Evolutionary conservation across 2,329 filamentous ascomycete genomes (phyloP), one percentile per base, ranked within the genome.

Genomic region (Cercospora canescens): DNA sequence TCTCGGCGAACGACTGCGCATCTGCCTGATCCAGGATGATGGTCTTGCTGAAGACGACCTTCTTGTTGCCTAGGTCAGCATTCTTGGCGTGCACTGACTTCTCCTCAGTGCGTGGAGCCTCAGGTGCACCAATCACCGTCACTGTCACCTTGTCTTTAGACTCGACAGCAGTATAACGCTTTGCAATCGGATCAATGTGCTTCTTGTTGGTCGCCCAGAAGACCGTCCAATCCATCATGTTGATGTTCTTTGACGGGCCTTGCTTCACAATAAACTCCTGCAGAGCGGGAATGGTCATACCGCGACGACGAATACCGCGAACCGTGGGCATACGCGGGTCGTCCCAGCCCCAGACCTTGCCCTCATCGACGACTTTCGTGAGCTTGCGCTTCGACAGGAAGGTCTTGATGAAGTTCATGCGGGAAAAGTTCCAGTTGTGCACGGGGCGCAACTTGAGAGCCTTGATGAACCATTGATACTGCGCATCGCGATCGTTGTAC

Each of bases 51-150:
- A 90, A 96, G 28, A 88, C 85, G 5, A 97, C 92, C 81, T 92
- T 91, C 86, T 97, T 97, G 73, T 83, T 89, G 67, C 94, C 94
- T 6, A 97, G 84, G 1, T 89, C 87, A 52, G 89, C 85, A 82
- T 97, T 96, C 86, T 98, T 98, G 75, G 88, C 89, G 80, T 97
- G 94, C 80, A 93, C 91, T 48, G 92, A 91, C 79, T 91, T 94
- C 69, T 96, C 88, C 76, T 93, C 89, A 21, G 85, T 86, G 75
- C 86, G 86, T 37, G 81, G 72, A 37, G 77, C 78, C 39, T 75
- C 74, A 8, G 73, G 74, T 32, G 72, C 75, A 30, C 74, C 74
- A 32, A 68, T 57, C 8, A 77, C 71, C 21, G 71, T 76, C 64
- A 74, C 76, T 32, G 67, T 71, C 26, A 96, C 92, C 54, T 86